Percentiles rank a stretch among this genome's conserved stretches.
phyloP scores from a whole-genome alignment of 371 early-diverging fungal species.

The Nematocida sp. region DNA sequence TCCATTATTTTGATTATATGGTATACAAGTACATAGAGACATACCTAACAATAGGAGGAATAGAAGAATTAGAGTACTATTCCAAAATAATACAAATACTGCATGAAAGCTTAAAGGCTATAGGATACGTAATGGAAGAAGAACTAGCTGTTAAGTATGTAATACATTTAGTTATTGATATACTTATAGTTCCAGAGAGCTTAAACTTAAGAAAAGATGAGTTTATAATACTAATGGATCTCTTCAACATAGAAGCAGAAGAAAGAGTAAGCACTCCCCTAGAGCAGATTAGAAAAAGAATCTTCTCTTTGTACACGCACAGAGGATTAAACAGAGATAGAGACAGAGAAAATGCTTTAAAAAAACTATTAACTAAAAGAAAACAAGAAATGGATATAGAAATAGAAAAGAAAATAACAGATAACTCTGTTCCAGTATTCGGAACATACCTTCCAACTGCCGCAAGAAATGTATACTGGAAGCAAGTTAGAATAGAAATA shows the following conservation, averaged over 20 bases:
- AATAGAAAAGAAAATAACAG: too few species aligned
- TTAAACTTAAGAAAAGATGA: neutral
- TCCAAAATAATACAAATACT: conserved; percentile 8
- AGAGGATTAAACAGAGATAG: too few species aligned
- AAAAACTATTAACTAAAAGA: too few species aligned
- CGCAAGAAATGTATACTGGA: too few species aligned
- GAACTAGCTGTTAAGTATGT: conserved; percentile 32
- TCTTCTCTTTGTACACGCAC: too few species aligned
- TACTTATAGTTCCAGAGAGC: neutral
- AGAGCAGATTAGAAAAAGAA: too few species aligned
- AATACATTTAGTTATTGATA: conserved; percentile 11
- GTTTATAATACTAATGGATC: conserved; percentile 12
- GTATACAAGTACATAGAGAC: conserved; percentile 26
- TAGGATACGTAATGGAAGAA: conserved; percentile 28
- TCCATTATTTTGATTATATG: conserved; percentile 43
- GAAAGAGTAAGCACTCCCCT: too few species aligned
- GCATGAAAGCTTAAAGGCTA: conserved; percentile 5
- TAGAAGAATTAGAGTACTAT: neutral
- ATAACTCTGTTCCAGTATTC: too few species aligned
- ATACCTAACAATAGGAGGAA: neutral
- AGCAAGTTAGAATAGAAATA: too few species aligned
- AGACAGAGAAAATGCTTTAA: too few species aligned
- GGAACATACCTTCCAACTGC: too few species aligned
- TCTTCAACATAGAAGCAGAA: neutral
- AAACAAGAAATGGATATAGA: too few species aligned